Base-by-base conservation (phyloP, 352 stramenopile genomes). In the Phytophthora gonapodyides region DNA sequence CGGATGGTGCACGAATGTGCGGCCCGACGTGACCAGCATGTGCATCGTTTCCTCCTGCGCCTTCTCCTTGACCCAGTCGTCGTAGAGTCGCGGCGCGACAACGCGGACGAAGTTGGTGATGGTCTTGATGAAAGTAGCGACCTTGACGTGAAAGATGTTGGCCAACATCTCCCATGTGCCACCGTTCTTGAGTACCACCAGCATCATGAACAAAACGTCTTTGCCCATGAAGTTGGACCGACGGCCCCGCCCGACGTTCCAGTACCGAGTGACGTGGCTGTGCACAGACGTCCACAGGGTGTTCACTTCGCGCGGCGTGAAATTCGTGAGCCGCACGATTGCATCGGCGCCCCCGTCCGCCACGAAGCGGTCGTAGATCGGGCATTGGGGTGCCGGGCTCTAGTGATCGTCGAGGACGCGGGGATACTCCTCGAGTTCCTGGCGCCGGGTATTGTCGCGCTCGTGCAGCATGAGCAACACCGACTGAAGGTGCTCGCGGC, bases 221-320 rank as follows among this genome's bases (percentile, higher is more conserved):
- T 46, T 56, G n/a, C 13, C 36, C 6, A 21, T 12, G 7, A 56
- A 56, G 7, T 16, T 44, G 13, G 36, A 56, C 3, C 35, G 33
- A 3, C 30, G 27, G 0, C 36, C 48, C 3, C 35, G 16, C 1
- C 48, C 48, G 16, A 56, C 48, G 17, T 56, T 56, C 35, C 35
- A 56, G 21, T 56, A 56, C 3, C 48, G 48, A n/a, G 36, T 13
- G 9, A 56, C 36, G 8, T 56, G 35, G 21, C 7, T 46, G 9
- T 36, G 36, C 1, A 56, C 36, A 0, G 21, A 56, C 8, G 40
- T 19, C 36, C 11, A 56, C 2, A 56, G 7, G 2, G 16, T 12
- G 9, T 56, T 46, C 2, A 56, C 1, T 21, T 56, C 48, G 17
- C 48, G 27, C 6, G 48, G 21, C 3, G 6, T 35, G 4, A 56